phyloP scores from a whole-genome alignment of 495 filamentous ascomycete species.

The Pseudevernia furfuracea region DNA sequence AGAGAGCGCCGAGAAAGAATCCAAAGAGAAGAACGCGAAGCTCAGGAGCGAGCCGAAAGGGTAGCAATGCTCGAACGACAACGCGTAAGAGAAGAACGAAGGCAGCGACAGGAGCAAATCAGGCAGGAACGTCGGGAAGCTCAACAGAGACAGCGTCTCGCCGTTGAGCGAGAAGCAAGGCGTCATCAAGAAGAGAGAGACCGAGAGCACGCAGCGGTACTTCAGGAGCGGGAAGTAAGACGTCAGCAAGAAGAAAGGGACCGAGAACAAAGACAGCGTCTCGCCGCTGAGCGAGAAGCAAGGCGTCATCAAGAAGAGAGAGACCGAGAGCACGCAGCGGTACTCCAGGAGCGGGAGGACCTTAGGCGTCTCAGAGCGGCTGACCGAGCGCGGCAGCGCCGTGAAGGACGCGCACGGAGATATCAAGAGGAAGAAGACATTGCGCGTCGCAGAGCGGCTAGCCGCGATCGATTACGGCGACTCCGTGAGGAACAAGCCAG shows the following conservation, averaged over 20 bases:
- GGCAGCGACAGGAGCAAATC: neutral
- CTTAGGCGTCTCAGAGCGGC: neutral
- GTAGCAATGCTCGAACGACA: neutral
- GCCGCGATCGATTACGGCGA: neutral
- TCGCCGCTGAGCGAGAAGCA: neutral
- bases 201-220: too few relatives aligned
- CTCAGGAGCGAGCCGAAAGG: constrained; percentile 19
- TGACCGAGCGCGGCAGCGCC: neutral
- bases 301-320: neutral
- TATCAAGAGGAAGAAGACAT: constrained; percentile 2
- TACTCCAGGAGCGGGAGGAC: neutral
- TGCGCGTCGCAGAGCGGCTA: neutral
- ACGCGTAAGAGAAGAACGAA: neutral
- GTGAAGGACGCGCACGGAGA: constrained; percentile 3
- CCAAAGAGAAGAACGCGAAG: constrained; percentile 14
- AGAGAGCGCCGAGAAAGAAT: neutral
- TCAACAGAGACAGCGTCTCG: neutral
- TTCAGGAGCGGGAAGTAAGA: neutral
- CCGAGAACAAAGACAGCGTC: neutral
- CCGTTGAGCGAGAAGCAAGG: neutral
- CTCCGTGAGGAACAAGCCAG: neutral
- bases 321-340: too few relatives aligned
- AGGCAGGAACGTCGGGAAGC: neutral
- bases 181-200: neutral
- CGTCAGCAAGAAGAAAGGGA: neutral